A percentile compares a stretch with the other conserved stretches of the same genome.
Evolutionary conservation across 2,329 filamentous ascomycete genomes (phyloP).

Genomic region (Colletotrichum sp.): DNA sequence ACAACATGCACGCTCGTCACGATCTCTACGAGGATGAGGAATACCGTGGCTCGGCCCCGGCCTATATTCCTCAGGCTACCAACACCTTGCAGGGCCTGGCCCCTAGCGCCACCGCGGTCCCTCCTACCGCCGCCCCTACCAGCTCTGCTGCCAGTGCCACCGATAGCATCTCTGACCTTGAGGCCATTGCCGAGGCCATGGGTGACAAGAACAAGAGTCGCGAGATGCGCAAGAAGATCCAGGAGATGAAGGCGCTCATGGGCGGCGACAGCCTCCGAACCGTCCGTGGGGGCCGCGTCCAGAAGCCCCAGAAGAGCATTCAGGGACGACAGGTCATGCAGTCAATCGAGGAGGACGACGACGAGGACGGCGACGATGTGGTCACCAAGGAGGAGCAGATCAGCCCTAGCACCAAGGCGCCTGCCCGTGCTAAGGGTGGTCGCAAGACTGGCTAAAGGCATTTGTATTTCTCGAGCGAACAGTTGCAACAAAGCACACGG

Average conservation of each 20-base stretch:
- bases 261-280: not conserved
- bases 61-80: not conserved
- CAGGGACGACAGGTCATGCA: not conserved
- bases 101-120: not conserved
- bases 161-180: not conserved
- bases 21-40: constrained; percentile 8
- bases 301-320: not conserved
- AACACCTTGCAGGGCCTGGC: not conserved
- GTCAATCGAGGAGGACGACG: not conserved
- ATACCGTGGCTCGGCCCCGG: not conserved
- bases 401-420: not conserved
- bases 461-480: not conserved
- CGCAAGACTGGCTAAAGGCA: not conserved
- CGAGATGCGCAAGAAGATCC: not conserved
- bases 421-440: not conserved
- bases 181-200: not conserved
- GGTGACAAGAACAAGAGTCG: not conserved
- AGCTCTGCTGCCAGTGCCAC: not conserved
- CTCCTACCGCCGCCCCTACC: not conserved
- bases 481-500: not conserved
- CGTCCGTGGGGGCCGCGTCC: not conserved
- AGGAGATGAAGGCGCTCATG: constrained; percentile 8
- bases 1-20: not conserved
- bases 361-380: not conserved
- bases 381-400: not conserved